Percentiles rank a stretch among this genome's conserved stretches.
Conservation (phyloP, 2,329 filamentous ascomycete species). For the Colletotrichum brevisporum region DNA sequence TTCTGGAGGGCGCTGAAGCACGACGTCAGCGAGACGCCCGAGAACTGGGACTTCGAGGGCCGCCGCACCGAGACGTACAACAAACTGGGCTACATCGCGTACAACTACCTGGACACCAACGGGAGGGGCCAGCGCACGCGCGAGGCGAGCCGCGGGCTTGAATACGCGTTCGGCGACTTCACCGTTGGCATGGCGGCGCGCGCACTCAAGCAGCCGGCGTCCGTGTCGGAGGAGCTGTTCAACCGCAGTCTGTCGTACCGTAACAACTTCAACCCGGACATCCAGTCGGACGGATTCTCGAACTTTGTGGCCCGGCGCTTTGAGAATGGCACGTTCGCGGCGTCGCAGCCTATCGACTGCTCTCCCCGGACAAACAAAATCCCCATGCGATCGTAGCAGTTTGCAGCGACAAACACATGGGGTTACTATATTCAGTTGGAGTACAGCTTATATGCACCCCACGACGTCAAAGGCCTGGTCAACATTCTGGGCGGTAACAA, state of each 20-base stretch:
- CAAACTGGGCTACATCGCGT: slow-evolving; percentile 17
- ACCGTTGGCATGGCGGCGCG: slow-evolving; percentile 16
- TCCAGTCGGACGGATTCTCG: slow-evolving; percentile 20
- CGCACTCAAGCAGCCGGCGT: background rate
- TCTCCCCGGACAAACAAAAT: slow-evolving; percentile 9
- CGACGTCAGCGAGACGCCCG: slow-evolving; percentile 4
- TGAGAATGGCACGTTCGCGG: slow-evolving; percentile 2
- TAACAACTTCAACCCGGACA: slow-evolving; percentile 14
- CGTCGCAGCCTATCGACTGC: slow-evolving; percentile 10
- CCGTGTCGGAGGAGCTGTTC: background rate
- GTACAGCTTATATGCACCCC: slow-evolving; percentile 10
- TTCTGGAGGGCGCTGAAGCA: slow-evolving; percentile 17
- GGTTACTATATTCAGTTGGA: no score
- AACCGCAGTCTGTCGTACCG: slow-evolving; percentile 21
- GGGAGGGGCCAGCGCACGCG: slow-evolving; percentile 10
- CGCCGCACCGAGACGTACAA: slow-evolving; percentile 21
- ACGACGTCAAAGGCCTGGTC: background rate
- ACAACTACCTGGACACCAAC: background rate
- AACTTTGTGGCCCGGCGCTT: slow-evolving; percentile 21
- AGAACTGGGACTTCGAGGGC: slow-evolving; percentile 20
- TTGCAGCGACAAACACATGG: slow-evolving; percentile 11
- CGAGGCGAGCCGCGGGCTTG: slow-evolving; percentile 17
- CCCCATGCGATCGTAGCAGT: background rate
- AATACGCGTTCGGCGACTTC: slow-evolving; percentile 26
- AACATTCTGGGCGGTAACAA: background rate